Evolutionary conservation across 73 alveolate genomes (phyloP), one percentile per base, ranked within the genome.

Genomic region (Tetrahymena malaccensis): DNA sequence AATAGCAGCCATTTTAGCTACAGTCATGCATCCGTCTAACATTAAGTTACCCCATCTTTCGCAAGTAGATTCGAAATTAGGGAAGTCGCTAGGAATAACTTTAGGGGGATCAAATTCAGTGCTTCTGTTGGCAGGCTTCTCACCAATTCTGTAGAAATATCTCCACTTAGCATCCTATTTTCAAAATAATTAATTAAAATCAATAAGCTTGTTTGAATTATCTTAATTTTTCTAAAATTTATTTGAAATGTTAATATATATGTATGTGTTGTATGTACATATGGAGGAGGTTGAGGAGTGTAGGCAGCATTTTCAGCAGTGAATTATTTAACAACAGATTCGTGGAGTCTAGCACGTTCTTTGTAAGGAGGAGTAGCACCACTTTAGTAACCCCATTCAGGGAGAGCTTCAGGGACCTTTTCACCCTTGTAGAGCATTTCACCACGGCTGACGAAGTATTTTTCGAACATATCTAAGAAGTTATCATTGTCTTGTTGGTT

Each of bases 321-420:
- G 43, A 94, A 96, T 35, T 95, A 94, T 10, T 93, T 96, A 70
- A 97, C 89, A 40, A 97, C 95, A n/a, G 89, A 94, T 37, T 96
- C 95, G 94, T 98, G 99, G 94, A 96, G 95, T 93, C 99, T 93
- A 16, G 99, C 99, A 83, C 98, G 97, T 94, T 98, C 99, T 12
- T 84, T 96, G 56, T 85, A 85, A 85, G 98, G 99, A 93, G 99
- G 99, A 58, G 99, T 98, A 37, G 98, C 99, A 55, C 99, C 99
- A 34, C 97, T 97, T 95, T 98, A 96, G 97, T 94, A 98, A 55
- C 95, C 96, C 93, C 96, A 94, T 31, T 98, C 98, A 8, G 99
- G 99, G 37, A 95, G 94, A 94, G 97, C 95, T 43, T 98, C 99
- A 84, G 96, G 96, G 31, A 98, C 97, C 50, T 94, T 43, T 83